A percentile compares a stretch with the other conserved stretches of the same genome.
Conservation (phyloP, 2,329 filamentous ascomycete genomes). For the Botryosphaeria dothidea region DNA sequence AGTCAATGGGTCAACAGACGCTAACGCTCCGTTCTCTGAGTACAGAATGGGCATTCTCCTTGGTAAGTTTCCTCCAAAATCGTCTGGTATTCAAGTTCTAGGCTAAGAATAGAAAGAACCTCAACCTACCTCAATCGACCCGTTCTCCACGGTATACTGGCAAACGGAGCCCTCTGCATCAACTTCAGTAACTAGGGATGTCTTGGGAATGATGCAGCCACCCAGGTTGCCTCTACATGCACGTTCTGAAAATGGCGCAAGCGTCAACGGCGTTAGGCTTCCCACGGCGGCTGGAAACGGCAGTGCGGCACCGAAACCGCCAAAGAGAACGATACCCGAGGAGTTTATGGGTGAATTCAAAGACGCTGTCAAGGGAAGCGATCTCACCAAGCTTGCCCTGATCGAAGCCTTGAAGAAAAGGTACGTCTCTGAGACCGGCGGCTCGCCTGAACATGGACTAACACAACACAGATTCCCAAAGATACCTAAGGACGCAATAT, state of each 20-base stretch:
- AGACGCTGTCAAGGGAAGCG: slow-evolving; percentile 66
- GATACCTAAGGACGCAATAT: slow-evolving; percentile 69
- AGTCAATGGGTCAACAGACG: slow-evolving; percentile 45
- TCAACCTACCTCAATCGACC: slow-evolving; percentile 68
- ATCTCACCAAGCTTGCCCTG: slow-evolving; percentile 73
- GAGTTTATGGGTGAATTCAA: slow-evolving; percentile 70
- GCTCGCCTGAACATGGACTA: not conserved
- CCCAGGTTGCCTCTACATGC: slow-evolving; percentile 45
- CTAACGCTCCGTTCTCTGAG: slow-evolving; percentile 46
- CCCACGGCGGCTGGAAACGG: slow-evolving; percentile 23
- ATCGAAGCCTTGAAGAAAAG: slow-evolving; percentile 74
- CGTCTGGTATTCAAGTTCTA: not conserved
- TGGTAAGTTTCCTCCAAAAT: slow-evolving; percentile 50
- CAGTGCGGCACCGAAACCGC: slow-evolving; percentile 37
- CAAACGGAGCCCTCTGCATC: slow-evolving; percentile 30
- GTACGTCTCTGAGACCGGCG: slow-evolving; percentile 36
- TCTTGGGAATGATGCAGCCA: slow-evolving; percentile 38
- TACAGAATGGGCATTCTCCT: slow-evolving; percentile 76
- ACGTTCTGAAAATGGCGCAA: slow-evolving; percentile 33
- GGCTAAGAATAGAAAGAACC: slow-evolving; percentile 35
- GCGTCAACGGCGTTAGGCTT: slow-evolving; percentile 19
- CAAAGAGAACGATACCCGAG: slow-evolving; percentile 54
- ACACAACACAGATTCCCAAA: slow-evolving; percentile 61
- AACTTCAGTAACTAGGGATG: slow-evolving; percentile 19
- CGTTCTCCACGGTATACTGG: slow-evolving; percentile 85